phyloP scores from a whole-genome alignment of 2,329 filamentous ascomycete genomes.

The Aspergillus aculeatinus region DNA sequence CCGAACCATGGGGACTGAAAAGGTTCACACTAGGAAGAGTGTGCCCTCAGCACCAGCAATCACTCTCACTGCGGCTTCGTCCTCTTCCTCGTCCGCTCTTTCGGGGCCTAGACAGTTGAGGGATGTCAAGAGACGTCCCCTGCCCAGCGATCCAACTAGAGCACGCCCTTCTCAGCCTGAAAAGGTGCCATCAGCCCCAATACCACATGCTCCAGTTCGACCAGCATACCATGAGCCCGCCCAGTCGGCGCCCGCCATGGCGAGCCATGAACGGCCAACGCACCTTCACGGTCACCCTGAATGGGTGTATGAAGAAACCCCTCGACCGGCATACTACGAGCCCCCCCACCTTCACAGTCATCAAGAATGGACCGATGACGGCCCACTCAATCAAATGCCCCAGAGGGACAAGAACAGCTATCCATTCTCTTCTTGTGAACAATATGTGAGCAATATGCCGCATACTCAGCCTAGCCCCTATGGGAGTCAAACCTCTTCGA shows the following conservation, averaged over 20 bases:
- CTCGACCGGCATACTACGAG: slow-evolving; percentile 33
- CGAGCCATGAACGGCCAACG: slow-evolving; percentile 74
- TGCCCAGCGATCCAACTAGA: slow-evolving; percentile 66
- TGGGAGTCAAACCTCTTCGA: neutral
- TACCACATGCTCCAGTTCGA: slow-evolving; percentile 2
- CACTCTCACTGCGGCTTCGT: neutral
- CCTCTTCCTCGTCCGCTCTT: slow-evolving; percentile 24
- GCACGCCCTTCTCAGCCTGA: no score
- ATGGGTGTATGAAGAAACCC: slow-evolving; percentile 29
- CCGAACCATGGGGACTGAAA: slow-evolving; percentile 47
- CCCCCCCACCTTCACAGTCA: neutral
- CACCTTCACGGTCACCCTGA: slow-evolving; percentile 58
- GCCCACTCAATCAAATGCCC: no score
- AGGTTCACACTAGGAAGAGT: slow-evolving; percentile 31
- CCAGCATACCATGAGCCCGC: slow-evolving; percentile 30
- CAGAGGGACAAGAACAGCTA: slow-evolving; percentile 18
- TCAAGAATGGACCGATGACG: no score
- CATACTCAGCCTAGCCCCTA: neutral
- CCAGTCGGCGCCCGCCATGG: slow-evolving; percentile 50
- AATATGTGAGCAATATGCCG: slow-evolving; percentile 15
- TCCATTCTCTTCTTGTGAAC: slow-evolving; percentile 22
- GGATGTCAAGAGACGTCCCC: slow-evolving; percentile 75
- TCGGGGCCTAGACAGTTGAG: slow-evolving; percentile 55
- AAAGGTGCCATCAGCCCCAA: no score
- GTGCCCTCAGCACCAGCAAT: neutral